Evolutionary conservation across 192 early-diverging fungal genomes (phyloP).

Genomic region (Dissophora ornata): DNA sequence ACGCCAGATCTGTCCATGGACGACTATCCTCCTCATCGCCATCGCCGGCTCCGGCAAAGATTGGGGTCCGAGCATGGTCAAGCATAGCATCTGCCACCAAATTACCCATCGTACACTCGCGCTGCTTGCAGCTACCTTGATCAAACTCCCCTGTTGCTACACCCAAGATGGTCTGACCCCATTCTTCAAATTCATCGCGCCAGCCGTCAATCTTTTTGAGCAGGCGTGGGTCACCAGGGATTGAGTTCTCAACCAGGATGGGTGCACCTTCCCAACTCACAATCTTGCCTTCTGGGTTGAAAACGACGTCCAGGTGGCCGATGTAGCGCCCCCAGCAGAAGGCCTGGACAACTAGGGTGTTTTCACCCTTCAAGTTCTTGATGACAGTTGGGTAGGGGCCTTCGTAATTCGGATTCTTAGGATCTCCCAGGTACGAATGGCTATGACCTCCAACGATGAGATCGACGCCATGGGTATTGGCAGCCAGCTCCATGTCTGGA

Average conservation of each 20-base stretch:
- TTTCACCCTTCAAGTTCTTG: slow-evolving; percentile 70
- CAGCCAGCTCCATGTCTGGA: slow-evolving; percentile 73
- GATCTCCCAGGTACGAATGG: slow-evolving; percentile 73
- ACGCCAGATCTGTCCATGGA: slow-evolving; percentile 58
- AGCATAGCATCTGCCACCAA: slow-evolving; percentile 76
- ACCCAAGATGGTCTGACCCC: slow-evolving; percentile 59
- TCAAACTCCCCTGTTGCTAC: slow-evolving; percentile 56
- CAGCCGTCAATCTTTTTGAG: slow-evolving; percentile 53
- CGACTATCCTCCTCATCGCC: background rate
- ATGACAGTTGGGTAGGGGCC: slow-evolving; percentile 80
- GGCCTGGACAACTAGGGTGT: slow-evolving; percentile 74
- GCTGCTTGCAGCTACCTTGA: slow-evolving; percentile 49
- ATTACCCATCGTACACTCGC: slow-evolving; percentile 73
- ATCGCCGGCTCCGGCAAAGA: background rate
- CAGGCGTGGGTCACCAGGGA: slow-evolving; percentile 61
- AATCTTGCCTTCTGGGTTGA: slow-evolving; percentile 66
- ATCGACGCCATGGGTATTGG: slow-evolving; percentile 64
- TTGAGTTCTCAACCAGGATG: slow-evolving; percentile 65
- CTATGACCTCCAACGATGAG: slow-evolving; percentile 83
- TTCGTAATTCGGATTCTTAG: slow-evolving; percentile 56
- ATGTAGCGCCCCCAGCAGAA: slow-evolving; percentile 72
- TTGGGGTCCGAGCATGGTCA: slow-evolving; percentile 29
- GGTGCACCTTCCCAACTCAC: slow-evolving; percentile 68
- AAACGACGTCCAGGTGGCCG: slow-evolving; percentile 69
- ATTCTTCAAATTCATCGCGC: slow-evolving; percentile 61